phyloP scores from a whole-genome alignment of 2,329 filamentous ascomycete species.

The Colletotrichum lindemuthianum region DNA sequence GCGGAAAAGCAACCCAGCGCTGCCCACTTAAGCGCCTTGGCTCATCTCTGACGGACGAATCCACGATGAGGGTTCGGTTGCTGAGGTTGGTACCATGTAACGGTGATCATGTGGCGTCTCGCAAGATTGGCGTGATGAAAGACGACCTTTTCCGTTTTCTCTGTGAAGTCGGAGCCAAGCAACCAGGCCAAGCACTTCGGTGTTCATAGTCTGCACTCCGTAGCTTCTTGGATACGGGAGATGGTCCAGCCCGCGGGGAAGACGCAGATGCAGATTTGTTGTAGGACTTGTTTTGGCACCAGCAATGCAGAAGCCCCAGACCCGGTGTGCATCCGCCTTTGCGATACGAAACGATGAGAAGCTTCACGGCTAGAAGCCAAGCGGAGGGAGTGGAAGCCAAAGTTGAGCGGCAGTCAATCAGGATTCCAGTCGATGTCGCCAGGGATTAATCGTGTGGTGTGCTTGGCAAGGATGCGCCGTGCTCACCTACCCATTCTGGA shows the following conservation, averaged over 20 bases:
- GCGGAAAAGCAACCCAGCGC: conserved; percentile 19
- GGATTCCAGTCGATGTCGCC: background rate
- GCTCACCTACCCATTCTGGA: conserved; percentile 31
- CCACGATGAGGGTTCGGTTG: background rate
- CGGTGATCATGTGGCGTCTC: conserved; percentile 22
- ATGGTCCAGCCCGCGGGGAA: too few relatives aligned
- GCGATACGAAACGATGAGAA: too few relatives aligned
- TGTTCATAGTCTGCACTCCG: too few relatives aligned
- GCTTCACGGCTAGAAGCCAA: background rate
- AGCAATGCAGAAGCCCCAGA: conserved; percentile 1
- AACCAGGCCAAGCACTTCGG: too few relatives aligned
- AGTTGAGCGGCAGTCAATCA: conserved; percentile 12
- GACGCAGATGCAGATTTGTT: background rate
- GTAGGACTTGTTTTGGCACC: background rate
- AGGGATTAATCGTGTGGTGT: background rate
- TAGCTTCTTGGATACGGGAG: too few relatives aligned
- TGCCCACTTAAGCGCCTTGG: conserved; percentile 14
- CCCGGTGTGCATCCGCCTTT: too few relatives aligned
- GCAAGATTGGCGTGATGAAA: conserved; percentile 6
- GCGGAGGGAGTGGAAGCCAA: background rate
- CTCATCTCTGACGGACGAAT: conserved; percentile 6
- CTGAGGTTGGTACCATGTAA: background rate
- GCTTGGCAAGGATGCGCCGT: conserved; percentile 9
- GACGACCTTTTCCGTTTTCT: conserved; percentile 6
- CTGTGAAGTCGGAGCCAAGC: too few relatives aligned